Evolutionary conservation across 2,329 filamentous ascomycete species (phyloP), one percentile per base, ranked within the genome.

Genomic region (Domatiomyces globalis): DNA sequence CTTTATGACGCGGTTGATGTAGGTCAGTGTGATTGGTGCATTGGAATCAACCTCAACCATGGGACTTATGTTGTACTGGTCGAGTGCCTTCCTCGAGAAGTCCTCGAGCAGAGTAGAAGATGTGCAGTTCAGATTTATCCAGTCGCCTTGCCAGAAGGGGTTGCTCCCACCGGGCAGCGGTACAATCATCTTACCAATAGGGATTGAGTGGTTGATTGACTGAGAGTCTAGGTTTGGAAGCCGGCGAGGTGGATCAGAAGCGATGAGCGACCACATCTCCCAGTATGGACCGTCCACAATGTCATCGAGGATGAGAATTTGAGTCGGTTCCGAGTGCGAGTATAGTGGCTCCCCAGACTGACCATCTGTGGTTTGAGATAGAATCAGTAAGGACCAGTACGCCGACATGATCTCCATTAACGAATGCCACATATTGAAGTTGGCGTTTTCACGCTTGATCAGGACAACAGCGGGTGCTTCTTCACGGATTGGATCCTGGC

Each of bases 101-200:
- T 62, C 63, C 20, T 61, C 56, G n/a, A 69, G 57, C 1, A 65
- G 60, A 8, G 58, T 53, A 0, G 65, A 63, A 8, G 58, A 54
- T n/a, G 50, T 51, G 55, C 69, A 72, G 27, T 60, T 52, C 18
- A 61, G 60, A 5, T 60, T 49, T 4, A 61, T 57, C 64, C 65
- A 70, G 53, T 71, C 67, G n/a, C 64, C 66, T 51, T 68, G 63
- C 70, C 70, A 72, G 17, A 69, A 54, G 0, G 70, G 68, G 54
- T 69, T 72, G 57, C 63, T 66, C 18, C 61, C 66, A 44, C 69
- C 69, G 9, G 69, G 60, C 2, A 72, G 57, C 1, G 70, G 69
- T 18, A 72, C 53, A 49, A 73, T 65, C 33, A 71, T 29, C 49
- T 67, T 66, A 45, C 61, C 49, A 36, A 61, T 56, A 7, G 39